A percentile compares a stretch with the other conserved stretches of the same genome.
Conservation (phyloP, 2,329 filamentous ascomycete genomes). For the Pochonia chlamydosporia region DNA sequence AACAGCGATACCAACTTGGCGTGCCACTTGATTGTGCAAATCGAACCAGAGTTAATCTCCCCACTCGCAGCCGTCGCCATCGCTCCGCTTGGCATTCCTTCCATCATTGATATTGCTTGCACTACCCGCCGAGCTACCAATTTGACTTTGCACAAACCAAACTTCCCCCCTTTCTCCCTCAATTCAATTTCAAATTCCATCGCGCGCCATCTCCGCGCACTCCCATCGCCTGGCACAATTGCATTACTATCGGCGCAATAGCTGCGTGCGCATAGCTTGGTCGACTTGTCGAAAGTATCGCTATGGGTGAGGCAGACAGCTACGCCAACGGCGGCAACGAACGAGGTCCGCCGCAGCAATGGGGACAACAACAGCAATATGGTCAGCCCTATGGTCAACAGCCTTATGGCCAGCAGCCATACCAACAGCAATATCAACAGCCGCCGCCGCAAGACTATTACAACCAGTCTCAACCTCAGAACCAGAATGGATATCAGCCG, state of each 20-base stretch:
- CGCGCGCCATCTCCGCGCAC: neutral
- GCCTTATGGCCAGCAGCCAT: slow-evolving; percentile 4
- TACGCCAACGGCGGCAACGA: slow-evolving; percentile 22
- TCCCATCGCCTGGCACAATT: neutral
- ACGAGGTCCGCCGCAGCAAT: slow-evolving; percentile 11
- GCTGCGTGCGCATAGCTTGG: neutral
- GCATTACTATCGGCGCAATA: too few species aligned
- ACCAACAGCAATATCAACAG: slow-evolving; percentile 8
- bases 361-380: slow-evolving; percentile 11
- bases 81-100: too few species aligned
- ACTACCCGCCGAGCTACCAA: neutral
- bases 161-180: neutral
- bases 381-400: slow-evolving; percentile 3
- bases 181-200: neutral
- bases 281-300: neutral
- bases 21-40: neutral
- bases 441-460: slow-evolving; percentile 12
- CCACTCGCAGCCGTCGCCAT: too few species aligned
- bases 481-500: slow-evolving; percentile 17
- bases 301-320: slow-evolving; percentile 29
- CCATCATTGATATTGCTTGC: neutral
- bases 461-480: slow-evolving; percentile 14
- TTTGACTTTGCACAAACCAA: neutral
- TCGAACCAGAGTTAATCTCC: neutral
- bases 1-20: too few species aligned